These are phyloP conservation scores for Hydnomerulius pinastri DNA, from an alignment of 768 basidiomycete genomes.

Conservation along the genomic window DNA sequence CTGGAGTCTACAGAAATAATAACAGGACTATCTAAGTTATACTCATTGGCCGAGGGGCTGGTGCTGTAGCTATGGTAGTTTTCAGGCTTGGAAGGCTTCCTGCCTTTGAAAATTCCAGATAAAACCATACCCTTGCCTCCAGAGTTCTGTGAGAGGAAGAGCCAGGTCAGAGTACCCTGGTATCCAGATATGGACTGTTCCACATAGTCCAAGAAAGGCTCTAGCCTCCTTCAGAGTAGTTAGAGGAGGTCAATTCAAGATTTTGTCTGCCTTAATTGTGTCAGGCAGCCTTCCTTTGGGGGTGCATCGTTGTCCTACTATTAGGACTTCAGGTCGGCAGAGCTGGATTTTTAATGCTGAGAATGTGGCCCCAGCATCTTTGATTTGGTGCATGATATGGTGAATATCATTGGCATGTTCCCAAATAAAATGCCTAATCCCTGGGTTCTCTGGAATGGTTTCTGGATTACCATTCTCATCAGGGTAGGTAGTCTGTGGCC, in stretches of 20 bases:
- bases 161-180: slow-evolving; percentile 26
- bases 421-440: too few species aligned
- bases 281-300: slow-evolving; percentile 31
- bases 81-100: slow-evolving; percentile 32
- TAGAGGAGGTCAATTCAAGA: slow-evolving; percentile 23
- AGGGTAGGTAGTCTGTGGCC: too few species aligned
- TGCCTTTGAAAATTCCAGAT: slow-evolving; percentile 32
- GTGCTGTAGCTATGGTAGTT: slow-evolving; percentile 17
- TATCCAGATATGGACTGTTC: slow-evolving; percentile 33
- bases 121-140: slow-evolving; percentile 26
- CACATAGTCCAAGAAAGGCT: slow-evolving; percentile 34
- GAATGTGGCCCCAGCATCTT: too few species aligned
- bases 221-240: slow-evolving; percentile 21
- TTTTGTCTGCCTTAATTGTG: too few species aligned
- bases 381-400: too few species aligned
- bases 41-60: slow-evolving; percentile 37
- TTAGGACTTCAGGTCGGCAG: slow-evolving; percentile 18
- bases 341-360: slow-evolving; percentile 37
- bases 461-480: too few species aligned
- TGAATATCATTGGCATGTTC: too few species aligned
- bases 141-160: slow-evolving; percentile 24
- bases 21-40: slow-evolving; percentile 24
- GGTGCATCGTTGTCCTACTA: slow-evolving; percentile 30
- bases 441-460: too few species aligned
- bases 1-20: slow-evolving; percentile 41